Conservation (phyloP, 768 basidiomycete genomes). For the Lepiota brunneoincarnata region DNA sequence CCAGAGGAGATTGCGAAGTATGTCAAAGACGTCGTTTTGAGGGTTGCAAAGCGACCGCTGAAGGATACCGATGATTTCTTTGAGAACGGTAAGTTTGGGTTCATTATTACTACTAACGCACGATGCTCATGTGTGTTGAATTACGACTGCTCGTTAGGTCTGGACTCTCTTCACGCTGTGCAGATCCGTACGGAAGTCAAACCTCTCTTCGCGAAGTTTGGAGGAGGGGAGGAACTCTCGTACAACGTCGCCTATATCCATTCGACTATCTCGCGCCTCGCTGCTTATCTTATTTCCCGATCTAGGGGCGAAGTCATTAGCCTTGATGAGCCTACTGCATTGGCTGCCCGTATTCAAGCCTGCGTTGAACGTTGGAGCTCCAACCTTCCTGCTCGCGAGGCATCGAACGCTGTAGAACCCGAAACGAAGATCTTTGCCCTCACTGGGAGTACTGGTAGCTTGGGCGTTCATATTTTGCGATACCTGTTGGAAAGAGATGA, state of each 20-base stretch:
- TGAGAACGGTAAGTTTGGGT: constrained; percentile 1
- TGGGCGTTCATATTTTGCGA: constrained; percentile 26
- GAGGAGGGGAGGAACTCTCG: not conserved
- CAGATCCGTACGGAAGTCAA: constrained; percentile 8
- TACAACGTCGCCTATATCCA: constrained; percentile 8
- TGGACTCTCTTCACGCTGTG: constrained; percentile 12
- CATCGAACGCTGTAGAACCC: not conserved
- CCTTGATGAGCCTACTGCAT: not conserved
- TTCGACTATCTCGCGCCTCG: constrained; percentile 3
- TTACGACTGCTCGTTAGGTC: not conserved
- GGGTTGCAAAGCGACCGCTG: not conserved
- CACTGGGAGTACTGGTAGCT: constrained; percentile 32
- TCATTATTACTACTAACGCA: not conserved
- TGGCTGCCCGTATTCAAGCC: not conserved
- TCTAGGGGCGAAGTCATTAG: not conserved
- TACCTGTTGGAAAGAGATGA: constrained; percentile 16
- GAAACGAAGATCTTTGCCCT: constrained; percentile 24
- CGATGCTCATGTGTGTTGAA: not conserved
- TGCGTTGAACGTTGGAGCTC: constrained; percentile 3
- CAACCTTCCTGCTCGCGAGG: not conserved
- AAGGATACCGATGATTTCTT: constrained; percentile 8
- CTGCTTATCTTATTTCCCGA: not conserved
- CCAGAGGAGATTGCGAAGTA: constrained; percentile 8
- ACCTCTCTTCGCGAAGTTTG: constrained; percentile 4
- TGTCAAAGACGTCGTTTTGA: constrained; percentile 1